Evolutionary conservation across 1,284 basidiomycete genomes (phyloP).

Genomic region (Coniophora puteana): DNA sequence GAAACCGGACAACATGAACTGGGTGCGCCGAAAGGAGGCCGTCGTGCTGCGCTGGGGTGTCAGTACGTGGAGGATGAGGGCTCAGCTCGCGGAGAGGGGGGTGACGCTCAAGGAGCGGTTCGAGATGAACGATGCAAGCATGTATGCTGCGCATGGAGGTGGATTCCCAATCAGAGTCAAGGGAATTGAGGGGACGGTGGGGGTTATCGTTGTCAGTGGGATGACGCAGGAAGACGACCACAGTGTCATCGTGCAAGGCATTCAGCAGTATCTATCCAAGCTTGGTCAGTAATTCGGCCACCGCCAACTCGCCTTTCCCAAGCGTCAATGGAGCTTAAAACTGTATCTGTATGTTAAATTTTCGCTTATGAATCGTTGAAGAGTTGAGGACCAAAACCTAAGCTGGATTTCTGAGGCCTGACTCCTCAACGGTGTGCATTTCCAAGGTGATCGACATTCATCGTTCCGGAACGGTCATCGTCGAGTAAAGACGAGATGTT

Average conservation of each 20-base stretch:
- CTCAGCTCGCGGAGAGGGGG: neutral
- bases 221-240: constrained; percentile 31
- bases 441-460: no score
- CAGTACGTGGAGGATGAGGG: constrained; percentile 22
- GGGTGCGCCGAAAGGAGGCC: constrained; percentile 33
- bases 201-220: constrained; percentile 33
- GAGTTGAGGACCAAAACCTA: no score
- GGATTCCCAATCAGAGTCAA: constrained; percentile 31
- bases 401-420: no score
- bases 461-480: no score
- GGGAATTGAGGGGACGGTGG: constrained; percentile 30
- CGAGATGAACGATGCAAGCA: constrained; percentile 16
- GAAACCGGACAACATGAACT: constrained; percentile 29
- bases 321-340: no score
- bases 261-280: constrained; percentile 25
- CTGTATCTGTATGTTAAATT: no score
- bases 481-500: no score
- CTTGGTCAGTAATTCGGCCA: neutral
- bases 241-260: constrained; percentile 28
- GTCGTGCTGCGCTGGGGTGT: constrained; percentile 30
- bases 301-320: neutral
- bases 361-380: no score
- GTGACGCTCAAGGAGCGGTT: constrained; percentile 6
- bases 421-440: no score
- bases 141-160: constrained; percentile 30